These are phyloP conservation scores for Komagataea norvegica DNA, from an alignment of 1,139 yeast species.

Conservation along the genomic window DNA sequence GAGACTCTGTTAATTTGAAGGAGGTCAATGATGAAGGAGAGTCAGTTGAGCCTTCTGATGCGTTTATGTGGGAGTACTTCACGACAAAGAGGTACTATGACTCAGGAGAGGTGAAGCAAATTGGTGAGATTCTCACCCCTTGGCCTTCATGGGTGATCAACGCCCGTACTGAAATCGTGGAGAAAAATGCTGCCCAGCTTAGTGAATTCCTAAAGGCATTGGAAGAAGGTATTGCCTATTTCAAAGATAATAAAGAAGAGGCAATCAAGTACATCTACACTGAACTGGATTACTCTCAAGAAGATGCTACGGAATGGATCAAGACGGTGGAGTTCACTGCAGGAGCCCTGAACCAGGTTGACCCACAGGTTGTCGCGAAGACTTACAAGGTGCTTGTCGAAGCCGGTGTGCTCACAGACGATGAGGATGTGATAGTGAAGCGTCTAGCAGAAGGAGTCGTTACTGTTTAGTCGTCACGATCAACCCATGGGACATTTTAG, in stretches of 20 bases:
- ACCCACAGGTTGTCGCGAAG: constrained; percentile 48
- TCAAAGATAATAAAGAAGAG: constrained; percentile 54
- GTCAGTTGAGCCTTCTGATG: constrained; percentile 51
- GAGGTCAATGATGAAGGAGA: constrained; percentile 26
- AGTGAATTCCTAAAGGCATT: constrained; percentile 47
- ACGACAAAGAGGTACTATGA: constrained; percentile 85
- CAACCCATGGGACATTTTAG: too few relatives aligned
- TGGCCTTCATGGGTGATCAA: constrained; percentile 95
- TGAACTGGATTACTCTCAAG: constrained; percentile 69
- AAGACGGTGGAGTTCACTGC: constrained; percentile 64
- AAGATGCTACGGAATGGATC: constrained; percentile 77
- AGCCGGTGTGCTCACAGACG: constrained; percentile 25
- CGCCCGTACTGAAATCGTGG: constrained; percentile 38
- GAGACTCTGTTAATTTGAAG: constrained; percentile 69
- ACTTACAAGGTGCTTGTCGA: constrained; percentile 49
- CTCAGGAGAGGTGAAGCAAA: constrained; percentile 66
- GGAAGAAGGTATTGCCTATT: constrained; percentile 64
- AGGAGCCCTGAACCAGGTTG: constrained; percentile 39
- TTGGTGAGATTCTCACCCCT: constrained; percentile 89
- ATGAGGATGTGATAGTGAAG: constrained; percentile 12
- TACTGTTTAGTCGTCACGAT: neutral
- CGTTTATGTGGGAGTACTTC: constrained; percentile 95
- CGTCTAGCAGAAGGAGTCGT: constrained; percentile 9
- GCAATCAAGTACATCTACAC: constrained; percentile 60
- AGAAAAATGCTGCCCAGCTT: constrained; percentile 30